These are phyloP conservation scores for Macadamia integrifolia DNA, from an alignment of 164 flowering plant genomes.

Conservation along the genomic window DNA sequence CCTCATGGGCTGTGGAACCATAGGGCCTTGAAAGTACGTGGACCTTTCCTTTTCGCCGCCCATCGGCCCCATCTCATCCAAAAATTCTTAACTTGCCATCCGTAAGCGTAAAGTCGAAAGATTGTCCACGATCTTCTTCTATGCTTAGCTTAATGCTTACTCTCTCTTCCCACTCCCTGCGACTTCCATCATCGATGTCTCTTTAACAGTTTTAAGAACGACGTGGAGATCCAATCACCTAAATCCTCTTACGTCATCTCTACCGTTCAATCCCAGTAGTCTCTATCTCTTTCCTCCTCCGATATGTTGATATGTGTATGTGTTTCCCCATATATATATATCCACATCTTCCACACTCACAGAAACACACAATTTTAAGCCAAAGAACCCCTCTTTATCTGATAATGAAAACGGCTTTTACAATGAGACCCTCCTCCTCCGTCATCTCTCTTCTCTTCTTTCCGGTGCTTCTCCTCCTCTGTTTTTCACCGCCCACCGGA, in stretches of 20 bases:
- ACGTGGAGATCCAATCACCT: constrained; percentile 11
- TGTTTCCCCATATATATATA: constrained; percentile 9
- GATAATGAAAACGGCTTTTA: neutral
- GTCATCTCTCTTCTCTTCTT: constrained; percentile 1
- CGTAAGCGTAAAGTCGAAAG: too few species aligned
- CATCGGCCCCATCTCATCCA: too few species aligned
- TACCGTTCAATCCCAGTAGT: too few species aligned
- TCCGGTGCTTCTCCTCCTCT: constrained; percentile 8
- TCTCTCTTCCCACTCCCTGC: neutral
- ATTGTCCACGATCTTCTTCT: too few species aligned
- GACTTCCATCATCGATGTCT: neutral
- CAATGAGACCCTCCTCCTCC: neutral
- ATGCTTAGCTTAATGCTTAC: too few species aligned
- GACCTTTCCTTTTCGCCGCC: too few species aligned
- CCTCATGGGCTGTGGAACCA: too few species aligned
- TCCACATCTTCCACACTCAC: neutral
- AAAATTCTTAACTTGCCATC: too few species aligned
- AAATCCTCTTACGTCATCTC: neutral
- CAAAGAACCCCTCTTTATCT: neutral
- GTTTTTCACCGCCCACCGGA: neutral
- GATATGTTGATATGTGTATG: too few species aligned
- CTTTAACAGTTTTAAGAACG: constrained; percentile 8
- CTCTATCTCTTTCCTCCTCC: too few species aligned
- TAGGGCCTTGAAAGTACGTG: too few species aligned
- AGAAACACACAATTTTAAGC: neutral